Evolutionary conservation across 2,329 filamentous ascomycete species (phyloP), one percentile per base, ranked within the genome.

Genomic region (Nemania serpens): DNA sequence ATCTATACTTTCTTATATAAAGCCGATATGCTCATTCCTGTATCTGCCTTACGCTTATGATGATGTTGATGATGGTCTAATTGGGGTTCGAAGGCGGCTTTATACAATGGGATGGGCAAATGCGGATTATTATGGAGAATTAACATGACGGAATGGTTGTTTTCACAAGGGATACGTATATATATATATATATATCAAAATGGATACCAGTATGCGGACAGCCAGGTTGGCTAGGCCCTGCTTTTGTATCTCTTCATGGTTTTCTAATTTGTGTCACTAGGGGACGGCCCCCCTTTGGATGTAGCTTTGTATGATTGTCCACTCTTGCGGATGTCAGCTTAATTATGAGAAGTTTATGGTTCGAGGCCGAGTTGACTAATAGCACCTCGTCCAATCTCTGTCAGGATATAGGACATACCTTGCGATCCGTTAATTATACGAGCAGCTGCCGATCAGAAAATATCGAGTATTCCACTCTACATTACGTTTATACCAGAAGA

Each of bases 21-120:
- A 36, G n/a, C 53, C 13, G 18, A 50, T 49, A 53, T 64, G 55
- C 13, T 51, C n/a, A 47, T 69, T 68, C 57, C 41, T 66, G 65
- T 69, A 66, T 56, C 60, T 61, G 45, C 55, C 39, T 64, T 65
- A 67, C 60, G 63, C 47, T 50, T 53, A 41, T 64, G 59, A 70
- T 41, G 65, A 69, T 56, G 50, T 55, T 62, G 53, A 69, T 65
- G 64, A 69, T 47, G 58, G 58, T 50, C 55, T 46, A 41, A 43
- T 42, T 34, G 39, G 13, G 45, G 50, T 50, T 50, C 15, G 22
- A 52, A 51, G 49, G 22, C 36, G 36, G 10, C 50, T 47, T 6
- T 39, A 43, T 15, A 29, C 12, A 12, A 15, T 25, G 20, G 33
- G 25, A 55, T 18, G 2, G 43, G 43, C 37, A 49, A n/a, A 7